Evolutionary conservation across 2,329 filamentous ascomycete genomes (phyloP).

Genomic region (Harringtonia lauricola): DNA sequence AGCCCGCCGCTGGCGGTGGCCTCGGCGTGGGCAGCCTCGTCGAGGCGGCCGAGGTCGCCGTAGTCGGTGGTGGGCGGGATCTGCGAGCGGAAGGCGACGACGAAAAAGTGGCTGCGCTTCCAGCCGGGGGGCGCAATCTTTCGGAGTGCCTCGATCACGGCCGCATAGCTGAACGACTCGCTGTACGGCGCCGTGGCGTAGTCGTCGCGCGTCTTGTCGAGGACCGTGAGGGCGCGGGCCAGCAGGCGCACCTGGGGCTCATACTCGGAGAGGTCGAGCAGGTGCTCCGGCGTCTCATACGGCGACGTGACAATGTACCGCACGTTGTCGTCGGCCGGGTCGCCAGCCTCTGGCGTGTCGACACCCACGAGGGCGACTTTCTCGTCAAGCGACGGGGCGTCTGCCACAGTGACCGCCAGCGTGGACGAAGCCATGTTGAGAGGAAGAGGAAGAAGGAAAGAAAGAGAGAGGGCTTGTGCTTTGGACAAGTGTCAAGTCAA

Average conservation of each 20-base stretch:
- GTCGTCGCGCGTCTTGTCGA: slow-evolving; percentile 52
- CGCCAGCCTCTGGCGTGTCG: no score
- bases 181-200: slow-evolving; percentile 69
- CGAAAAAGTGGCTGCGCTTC: slow-evolving; percentile 60
- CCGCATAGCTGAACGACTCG: slow-evolving; percentile 66
- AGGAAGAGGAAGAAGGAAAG: no score
- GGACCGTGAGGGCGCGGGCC: slow-evolving; percentile 55
- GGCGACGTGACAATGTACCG: slow-evolving; percentile 57
- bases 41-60: slow-evolving; percentile 58
- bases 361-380: no score
- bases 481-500: no score
- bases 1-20: slow-evolving; percentile 71
- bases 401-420: no score
- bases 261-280: slow-evolving; percentile 60
- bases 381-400: no score
- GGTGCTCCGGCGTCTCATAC: slow-evolving; percentile 62
- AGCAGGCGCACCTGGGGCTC: slow-evolving; percentile 57
- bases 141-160: slow-evolving; percentile 48
- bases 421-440: no score
- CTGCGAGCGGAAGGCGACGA: slow-evolving; percentile 72
- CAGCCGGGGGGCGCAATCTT: slow-evolving; percentile 38
- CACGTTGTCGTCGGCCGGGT: background rate
- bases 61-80: slow-evolving; percentile 58
- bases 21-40: slow-evolving; percentile 70
- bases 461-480: no score